Percentiles rank a stretch among this genome's conserved stretches.
Conservation (phyloP, 1,139 yeast species). For the Yamadazyma trypodendri region DNA sequence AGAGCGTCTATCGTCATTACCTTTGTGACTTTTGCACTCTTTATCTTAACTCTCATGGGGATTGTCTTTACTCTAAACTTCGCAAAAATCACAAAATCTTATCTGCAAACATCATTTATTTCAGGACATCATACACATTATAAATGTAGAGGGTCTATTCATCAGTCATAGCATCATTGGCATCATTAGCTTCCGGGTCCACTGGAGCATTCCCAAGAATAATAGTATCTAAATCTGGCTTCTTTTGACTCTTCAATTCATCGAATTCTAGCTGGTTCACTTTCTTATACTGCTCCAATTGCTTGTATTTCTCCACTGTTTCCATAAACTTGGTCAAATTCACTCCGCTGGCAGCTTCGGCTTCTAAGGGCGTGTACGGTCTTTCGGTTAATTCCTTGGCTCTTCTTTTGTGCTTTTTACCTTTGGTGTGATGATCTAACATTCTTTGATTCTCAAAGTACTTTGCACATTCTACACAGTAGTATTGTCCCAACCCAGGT, state of each 20-base stretch:
- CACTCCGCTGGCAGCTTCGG: constrained; percentile 86
- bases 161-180: constrained; percentile 23
- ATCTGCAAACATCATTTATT: not conserved
- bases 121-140: not conserved
- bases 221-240: constrained; percentile 42
- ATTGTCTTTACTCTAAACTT: too few relatives aligned
- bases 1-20: constrained; percentile 13
- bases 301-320: constrained; percentile 57
- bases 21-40: constrained; percentile 11
- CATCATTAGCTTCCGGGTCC: constrained; percentile 17
- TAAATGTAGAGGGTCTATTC: constrained; percentile 10
- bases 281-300: constrained; percentile 36
- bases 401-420: constrained; percentile 84
- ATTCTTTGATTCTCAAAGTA: constrained; percentile 81
- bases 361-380: constrained; percentile 85
- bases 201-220: constrained; percentile 31
- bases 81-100: constrained; percentile 1
- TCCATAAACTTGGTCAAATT: constrained; percentile 66
- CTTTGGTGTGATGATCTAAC: constrained; percentile 66
- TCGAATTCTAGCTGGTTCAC: constrained; percentile 40
- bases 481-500: constrained; percentile 93
- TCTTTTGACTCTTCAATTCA: constrained; percentile 34
- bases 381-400: constrained; percentile 70
- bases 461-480: constrained; percentile 92
- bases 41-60: constrained; percentile 18